Conservation (phyloP, 2,329 filamentous ascomycete genomes). For the Colletotrichum spaethianum region DNA sequence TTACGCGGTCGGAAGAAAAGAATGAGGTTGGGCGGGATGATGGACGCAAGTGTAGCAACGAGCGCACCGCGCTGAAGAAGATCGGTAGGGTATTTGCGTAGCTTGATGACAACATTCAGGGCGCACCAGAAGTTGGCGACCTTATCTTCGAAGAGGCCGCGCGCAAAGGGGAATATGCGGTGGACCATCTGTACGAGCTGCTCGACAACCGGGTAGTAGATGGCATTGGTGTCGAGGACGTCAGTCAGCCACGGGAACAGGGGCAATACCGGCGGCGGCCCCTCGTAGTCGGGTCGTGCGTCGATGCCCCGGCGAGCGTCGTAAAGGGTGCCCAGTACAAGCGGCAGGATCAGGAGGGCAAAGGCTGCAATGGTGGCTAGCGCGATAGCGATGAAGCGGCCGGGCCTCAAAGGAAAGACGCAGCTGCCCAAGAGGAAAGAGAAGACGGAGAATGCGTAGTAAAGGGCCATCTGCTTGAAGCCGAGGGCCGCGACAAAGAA, state of each 20-base stretch:
- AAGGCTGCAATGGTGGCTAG: slow-evolving; percentile 82
- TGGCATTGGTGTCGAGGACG: slow-evolving; percentile 73
- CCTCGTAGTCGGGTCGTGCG: slow-evolving; percentile 68
- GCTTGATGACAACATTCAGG: slow-evolving; percentile 89
- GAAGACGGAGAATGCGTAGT: slow-evolving; percentile 95
- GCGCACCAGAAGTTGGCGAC: slow-evolving; percentile 99
- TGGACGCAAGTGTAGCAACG: slow-evolving; percentile 80
- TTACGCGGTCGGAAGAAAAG: slow-evolving; percentile 85
- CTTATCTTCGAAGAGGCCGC: slow-evolving; percentile 98
- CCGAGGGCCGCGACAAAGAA: slow-evolving; percentile 96
- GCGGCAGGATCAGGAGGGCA: slow-evolving; percentile 79
- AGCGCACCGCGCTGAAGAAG: slow-evolving; percentile 85
- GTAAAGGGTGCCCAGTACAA: slow-evolving; percentile 80
- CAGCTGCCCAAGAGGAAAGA: slow-evolving; percentile 91
- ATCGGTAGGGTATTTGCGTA: slow-evolving; percentile 79
- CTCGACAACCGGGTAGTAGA: slow-evolving; percentile 81
- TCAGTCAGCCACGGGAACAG: slow-evolving; percentile 71
- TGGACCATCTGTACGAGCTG: slow-evolving; percentile 89
- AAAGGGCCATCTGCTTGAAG: slow-evolving; percentile 99
- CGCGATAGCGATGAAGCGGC: slow-evolving; percentile 81
- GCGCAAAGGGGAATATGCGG: slow-evolving; percentile 94
- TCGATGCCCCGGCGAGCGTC: slow-evolving; percentile 76
- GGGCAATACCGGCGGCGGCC: slow-evolving; percentile 73
- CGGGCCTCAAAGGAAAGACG: slow-evolving; percentile 79
- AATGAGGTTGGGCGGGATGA: slow-evolving; percentile 83